Percentiles rank a stretch among this genome's conserved stretches.
phyloP scores from a whole-genome alignment of 2,329 filamentous ascomycete genomes.

The Neonectria sp. region DNA sequence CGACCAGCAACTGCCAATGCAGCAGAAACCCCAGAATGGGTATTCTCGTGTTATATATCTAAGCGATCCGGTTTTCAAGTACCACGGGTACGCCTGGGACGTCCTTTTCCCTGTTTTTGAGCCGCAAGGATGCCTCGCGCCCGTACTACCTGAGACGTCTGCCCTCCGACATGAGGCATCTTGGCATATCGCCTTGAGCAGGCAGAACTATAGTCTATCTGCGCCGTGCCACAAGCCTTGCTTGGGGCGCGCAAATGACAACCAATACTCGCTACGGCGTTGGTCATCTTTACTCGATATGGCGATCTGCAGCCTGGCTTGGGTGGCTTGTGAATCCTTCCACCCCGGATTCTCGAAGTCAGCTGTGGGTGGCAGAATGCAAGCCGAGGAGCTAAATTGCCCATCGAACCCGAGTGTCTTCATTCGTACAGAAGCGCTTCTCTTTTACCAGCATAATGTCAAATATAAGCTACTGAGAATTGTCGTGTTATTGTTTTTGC shows the following conservation, averaged over 20 bases:
- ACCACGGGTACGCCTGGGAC: neutral
- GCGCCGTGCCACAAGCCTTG: neutral
- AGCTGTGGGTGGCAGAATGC: constrained; percentile 1
- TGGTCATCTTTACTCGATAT: constrained; percentile 1
- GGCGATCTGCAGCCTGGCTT: constrained; percentile 16
- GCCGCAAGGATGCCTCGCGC: neutral
- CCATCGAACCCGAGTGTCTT: neutral
- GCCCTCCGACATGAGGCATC: neutral
- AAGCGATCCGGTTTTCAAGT: neutral
- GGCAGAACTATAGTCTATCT: neutral
- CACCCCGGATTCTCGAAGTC: constrained; percentile 9
- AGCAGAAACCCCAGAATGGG: neutral
- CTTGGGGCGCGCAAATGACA: neutral
- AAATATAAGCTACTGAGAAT: neutral
- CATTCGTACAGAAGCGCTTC: no score
- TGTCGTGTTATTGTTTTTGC: no score
- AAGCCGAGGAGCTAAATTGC: neutral
- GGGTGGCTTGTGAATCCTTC: constrained; percentile 2
- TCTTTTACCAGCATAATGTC: neutral
- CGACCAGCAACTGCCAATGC: neutral
- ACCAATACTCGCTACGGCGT: neutral
- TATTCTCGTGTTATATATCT: neutral
- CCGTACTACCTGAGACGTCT: neutral
- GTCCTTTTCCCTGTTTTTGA: neutral
- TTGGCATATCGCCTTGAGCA: neutral